Evolutionary conservation across 495 filamentous ascomycete genomes (phyloP).

Genomic region (Pseudomonodictys pantanalensis): DNA sequence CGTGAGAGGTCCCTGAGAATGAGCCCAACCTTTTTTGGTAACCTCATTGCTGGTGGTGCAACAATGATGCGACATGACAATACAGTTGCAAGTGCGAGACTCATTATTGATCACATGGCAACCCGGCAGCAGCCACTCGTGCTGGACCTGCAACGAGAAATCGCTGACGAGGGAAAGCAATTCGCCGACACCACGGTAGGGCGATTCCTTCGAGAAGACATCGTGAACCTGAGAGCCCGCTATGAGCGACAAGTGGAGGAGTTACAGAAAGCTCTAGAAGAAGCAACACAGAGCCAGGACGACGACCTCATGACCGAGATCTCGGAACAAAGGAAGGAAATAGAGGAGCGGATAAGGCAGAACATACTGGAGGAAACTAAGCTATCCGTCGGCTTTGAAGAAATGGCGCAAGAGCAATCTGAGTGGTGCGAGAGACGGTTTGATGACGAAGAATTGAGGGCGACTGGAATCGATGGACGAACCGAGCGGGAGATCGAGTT

Average conservation of each 20-base stretch:
- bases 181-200: conserved; percentile 36
- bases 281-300: conserved; percentile 8
- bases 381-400: background rate
- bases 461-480: background rate
- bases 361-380: background rate
- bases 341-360: background rate
- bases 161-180: conserved; percentile 31
- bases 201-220: background rate
- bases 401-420: conserved; percentile 1
- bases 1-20: conserved; percentile 34
- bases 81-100: background rate
- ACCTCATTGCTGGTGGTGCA: background rate
- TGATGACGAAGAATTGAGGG: background rate
- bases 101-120: conserved; percentile 4
- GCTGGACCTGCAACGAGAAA: conserved; percentile 35
- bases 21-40: conserved; percentile 38
- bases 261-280: conserved; percentile 6
- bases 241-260: background rate
- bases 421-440: background rate
- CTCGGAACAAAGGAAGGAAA: conserved; percentile 11
- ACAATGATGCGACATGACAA: background rate
- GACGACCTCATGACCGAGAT: conserved; percentile 12
- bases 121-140: conserved; percentile 19
- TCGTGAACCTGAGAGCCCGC: background rate
- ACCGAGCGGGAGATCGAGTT: background rate